These are phyloP conservation scores for Neofusicoccum ribis DNA, from an alignment of 2,329 filamentous ascomycete genomes.

Conservation along the genomic window DNA sequence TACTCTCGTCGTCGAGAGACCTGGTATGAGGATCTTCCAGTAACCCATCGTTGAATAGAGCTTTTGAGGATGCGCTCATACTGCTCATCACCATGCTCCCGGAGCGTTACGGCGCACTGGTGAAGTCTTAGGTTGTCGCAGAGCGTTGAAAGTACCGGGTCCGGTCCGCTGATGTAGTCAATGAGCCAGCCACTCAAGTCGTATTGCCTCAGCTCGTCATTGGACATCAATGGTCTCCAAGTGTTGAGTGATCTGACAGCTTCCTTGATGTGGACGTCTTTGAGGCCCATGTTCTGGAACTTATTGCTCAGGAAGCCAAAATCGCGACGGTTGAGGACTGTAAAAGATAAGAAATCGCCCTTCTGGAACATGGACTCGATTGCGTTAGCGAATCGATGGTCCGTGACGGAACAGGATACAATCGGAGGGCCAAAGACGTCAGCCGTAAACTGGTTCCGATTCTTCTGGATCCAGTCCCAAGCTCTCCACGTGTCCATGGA, in stretches of 20 bases:
- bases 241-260: conserved; percentile 55
- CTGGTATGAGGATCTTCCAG: conserved; percentile 63
- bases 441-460: conserved; percentile 69
- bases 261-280: conserved; percentile 65
- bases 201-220: conserved; percentile 54
- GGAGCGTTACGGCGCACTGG: conserved; percentile 63
- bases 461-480: conserved; percentile 79
- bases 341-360: conserved; percentile 64
- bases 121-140: conserved; percentile 73
- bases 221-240: conserved; percentile 57
- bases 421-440: conserved; percentile 80
- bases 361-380: conserved; percentile 58
- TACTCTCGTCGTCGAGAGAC: conserved; percentile 77
- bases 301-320: conserved; percentile 61
- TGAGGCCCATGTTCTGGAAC: conserved; percentile 61
- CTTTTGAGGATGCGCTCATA: conserved; percentile 64
- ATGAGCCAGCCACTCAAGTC: conserved; percentile 80
- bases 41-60: conserved; percentile 68
- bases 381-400: conserved; percentile 64
- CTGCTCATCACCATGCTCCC: conserved; percentile 65
- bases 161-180: conserved; percentile 78
- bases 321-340: conserved; percentile 73
- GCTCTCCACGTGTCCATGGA: conserved; percentile 67
- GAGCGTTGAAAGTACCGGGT: conserved; percentile 82
- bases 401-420: conserved; percentile 75